These are phyloP conservation scores for Penstemon eatonii DNA, from an alignment of 257 asterid species.

Conservation along the genomic window DNA sequence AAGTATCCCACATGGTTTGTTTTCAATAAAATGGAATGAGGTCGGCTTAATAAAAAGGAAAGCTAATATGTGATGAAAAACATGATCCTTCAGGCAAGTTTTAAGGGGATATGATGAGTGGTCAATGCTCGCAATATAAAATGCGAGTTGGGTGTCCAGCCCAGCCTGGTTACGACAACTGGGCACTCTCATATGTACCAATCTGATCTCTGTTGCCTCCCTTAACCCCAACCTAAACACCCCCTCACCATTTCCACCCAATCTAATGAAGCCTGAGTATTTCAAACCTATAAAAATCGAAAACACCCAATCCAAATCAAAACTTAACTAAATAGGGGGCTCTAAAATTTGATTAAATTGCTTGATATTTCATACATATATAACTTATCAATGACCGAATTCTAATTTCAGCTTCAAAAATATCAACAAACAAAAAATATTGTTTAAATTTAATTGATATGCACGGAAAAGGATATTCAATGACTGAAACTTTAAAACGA, in stretches of 20 bases:
- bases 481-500: too few species aligned
- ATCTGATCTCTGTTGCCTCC: conserved; percentile 60
- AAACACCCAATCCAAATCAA: too few species aligned
- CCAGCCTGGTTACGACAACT: conserved; percentile 75
- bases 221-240: neutral
- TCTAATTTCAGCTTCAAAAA: too few species aligned
- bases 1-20: conserved; percentile 45
- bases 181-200: conserved; percentile 46
- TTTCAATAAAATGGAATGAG: neutral
- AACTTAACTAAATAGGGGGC: too few species aligned
- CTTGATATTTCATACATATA: too few species aligned
- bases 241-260: neutral
- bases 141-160: conserved; percentile 69
- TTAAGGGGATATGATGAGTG: conserved; percentile 72
- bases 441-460: too few species aligned
- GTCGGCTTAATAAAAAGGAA: neutral
- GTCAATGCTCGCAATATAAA: conserved; percentile 47
- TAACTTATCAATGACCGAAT: too few species aligned
- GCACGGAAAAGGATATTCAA: too few species aligned
- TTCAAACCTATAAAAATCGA: too few species aligned
- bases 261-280: neutral
- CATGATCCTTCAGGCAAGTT: conserved; percentile 85
- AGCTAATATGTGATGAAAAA: fast-evolving
- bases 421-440: too few species aligned
- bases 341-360: too few species aligned